Evolutionary conservation across 106 monocot species (phyloP), one percentile per base, ranked within the genome.

Genomic region (Apostasia ramifera): DNA sequence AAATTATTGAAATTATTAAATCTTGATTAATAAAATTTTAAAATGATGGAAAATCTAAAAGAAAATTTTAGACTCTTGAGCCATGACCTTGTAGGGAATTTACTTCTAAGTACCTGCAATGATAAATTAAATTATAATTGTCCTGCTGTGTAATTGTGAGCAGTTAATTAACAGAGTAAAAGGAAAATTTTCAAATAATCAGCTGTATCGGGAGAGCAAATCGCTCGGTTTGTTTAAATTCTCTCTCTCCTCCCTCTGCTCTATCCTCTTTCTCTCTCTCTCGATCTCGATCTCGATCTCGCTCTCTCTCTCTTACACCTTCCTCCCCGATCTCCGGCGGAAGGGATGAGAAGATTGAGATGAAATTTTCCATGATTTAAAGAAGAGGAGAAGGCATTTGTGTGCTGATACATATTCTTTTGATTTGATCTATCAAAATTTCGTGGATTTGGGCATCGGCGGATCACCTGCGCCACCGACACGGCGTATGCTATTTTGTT

Each of bases 171-270:
- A 59, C 4, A 8, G 13, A 43, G 10, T 62, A 44, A 62, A 62
- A 44, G 3, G 12, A 62, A 62, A 37, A 62, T 62, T 26, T 26
- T 62, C 62, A 62, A 62, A 62, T 62, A 10, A 8, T 5, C 11
- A 8, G 4, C 11, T 13, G 62, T 8, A n/a, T 13, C 59, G 43
- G 44, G 9, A 62, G 62, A 62, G 13, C 13, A 26, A 26, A 44
- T 12, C 44, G 13, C 48, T 37, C 46, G 15, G 65, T 65, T 48
- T 2, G 65, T 65, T 65, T 48, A 65, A 65, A 65, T 65, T 48
- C n/a, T 43, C 48, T 65, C 65, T 7, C 15, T 6, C 7, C 42
- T 61, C 42, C 44, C 59, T 59, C 8, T 59, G 26, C 40, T 59
- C 40, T 8, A 15, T 59, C 8, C 59, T 40, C 59, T 3, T 2